Evolutionary conservation across 129 eudicot genomes (phyloP).

Genomic region (Artemisia annua): DNA sequence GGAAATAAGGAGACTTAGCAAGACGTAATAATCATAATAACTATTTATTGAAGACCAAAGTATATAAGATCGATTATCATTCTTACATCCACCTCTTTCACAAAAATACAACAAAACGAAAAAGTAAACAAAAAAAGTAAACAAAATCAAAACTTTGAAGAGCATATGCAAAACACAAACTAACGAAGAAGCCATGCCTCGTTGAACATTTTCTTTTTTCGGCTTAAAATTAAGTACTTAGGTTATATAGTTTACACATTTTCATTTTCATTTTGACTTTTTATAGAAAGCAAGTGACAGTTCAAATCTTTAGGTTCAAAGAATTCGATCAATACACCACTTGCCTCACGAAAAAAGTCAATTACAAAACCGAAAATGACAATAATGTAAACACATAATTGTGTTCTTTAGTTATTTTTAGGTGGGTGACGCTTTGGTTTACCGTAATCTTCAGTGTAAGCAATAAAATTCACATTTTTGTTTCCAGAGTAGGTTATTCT

Average conservation of each 20-base stretch:
- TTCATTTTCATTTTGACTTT: constrained; percentile 33
- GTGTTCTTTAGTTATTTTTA: constrained; percentile 53
- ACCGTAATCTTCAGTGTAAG: constrained; percentile 66
- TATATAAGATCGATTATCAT: constrained; percentile 22
- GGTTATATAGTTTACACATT: constrained; percentile 23
- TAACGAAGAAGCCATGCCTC: constrained; percentile 5
- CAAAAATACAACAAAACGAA: constrained; percentile 21
- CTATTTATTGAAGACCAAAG: constrained; percentile 18
- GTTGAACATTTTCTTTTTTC: constrained; percentile 9
- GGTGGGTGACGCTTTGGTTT: constrained; percentile 81
- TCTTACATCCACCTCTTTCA: constrained; percentile 37
- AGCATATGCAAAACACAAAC: constrained; percentile 12
- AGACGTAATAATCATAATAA: not conserved
- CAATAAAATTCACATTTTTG: constrained; percentile 48
- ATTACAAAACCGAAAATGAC: constrained; percentile 29
- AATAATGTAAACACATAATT: constrained; percentile 6
- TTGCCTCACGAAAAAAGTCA: constrained; percentile 28
- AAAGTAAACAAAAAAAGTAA: constrained; percentile 1
- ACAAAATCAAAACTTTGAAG: constrained; percentile 22
- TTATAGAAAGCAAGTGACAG: constrained; percentile 18
- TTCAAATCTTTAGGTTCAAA: constrained; percentile 13
- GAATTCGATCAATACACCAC: not conserved
- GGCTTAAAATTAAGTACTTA: constrained; percentile 12
- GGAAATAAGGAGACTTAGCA: not conserved
- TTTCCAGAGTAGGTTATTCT: constrained; percentile 29